Evolutionary conservation across 192 early-diverging fungal genomes (phyloP), one percentile per base, ranked within the genome.

Genomic region (Podila minutissima): DNA sequence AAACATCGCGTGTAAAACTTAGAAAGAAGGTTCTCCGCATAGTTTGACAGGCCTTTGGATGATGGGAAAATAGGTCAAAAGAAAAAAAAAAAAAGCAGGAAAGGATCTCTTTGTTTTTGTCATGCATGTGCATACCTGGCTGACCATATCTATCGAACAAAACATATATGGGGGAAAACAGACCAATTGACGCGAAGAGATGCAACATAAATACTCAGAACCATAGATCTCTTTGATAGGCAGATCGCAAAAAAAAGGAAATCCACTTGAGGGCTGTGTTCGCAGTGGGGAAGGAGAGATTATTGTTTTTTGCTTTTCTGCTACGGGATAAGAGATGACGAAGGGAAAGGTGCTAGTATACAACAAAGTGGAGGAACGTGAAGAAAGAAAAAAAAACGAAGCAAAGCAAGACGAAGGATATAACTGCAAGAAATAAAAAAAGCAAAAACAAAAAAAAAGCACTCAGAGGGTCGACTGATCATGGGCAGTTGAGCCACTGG

Each of bases 401-500:
- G 12, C 59, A 29, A 29, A 60, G 28, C 15, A 31, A 60, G 31
- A 31, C 6, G 4, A 37, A 28, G 38, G 31, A 38, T 60, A 61
- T 33, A 13, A 58, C 55, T 28, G 66, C 17, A 38, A 29, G 59
- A 29, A 38, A 48, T n/a, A 5, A 60, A 53, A 59, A 35, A 37
- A 62, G 33, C 1, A 70, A 61, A 29, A 31, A 28, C 0, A 51
- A 33, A 15, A 55, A 35, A 22, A 71, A 9, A 11, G 0, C 35
- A 10, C 35, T 46, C 41, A 46, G 15, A 46, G 41, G 10, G 76
- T 63, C 17, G 76, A 69, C 64, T 79, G 69, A 9, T 79, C 76
- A 35, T 79, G 76, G 1, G 15, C 41, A 2, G 70, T 50, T 35
- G 76, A 68, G 24, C 76, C 64, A 37, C 70, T 71, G 20, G 76